Evolutionary conservation across 2,329 filamentous ascomycete species (phyloP), one percentile per base, ranked within the genome.

Genomic region (Trichoderma aggressivum): DNA sequence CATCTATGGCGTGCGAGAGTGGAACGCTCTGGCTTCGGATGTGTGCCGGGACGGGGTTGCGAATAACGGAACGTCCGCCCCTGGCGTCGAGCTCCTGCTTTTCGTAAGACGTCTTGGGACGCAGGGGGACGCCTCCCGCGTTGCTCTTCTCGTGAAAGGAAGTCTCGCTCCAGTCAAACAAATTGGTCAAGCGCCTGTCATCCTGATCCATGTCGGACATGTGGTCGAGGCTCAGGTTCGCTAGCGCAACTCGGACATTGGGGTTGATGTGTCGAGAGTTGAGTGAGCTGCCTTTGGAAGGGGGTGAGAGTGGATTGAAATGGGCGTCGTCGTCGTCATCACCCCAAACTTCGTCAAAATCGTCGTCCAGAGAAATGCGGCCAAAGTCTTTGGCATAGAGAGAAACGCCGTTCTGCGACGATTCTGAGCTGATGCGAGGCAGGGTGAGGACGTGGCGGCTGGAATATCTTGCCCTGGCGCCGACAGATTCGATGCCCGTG

Each of bases 1-100:
- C 86, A 78, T 86, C 91, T 73, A 75, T 81, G 76, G 94, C 92
- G 39, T 90, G 90, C 3, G 89, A 86, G 16, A 92, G 87, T 5
- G 92, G 92, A 2, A 95, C 92, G 79, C 92, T 95, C 79, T 94
- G 92, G 78, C 92, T 95, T 73, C 92, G 89, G 59, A 93, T 87
- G 78, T 95, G 92, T 69, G 89, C 86, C 16, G 88, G 89, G 71
- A 86, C 88, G n/a, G 91, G 90, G 2, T 91, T 91, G 34, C 92
- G 90, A 72, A 86, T 89, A 26, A 88, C 83, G 60, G 88, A 84
- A 65, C 92, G 89, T 73, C 92, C 92, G 61, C 91, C 91, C 80
- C 92, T 86, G 75, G 87, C 82, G 78, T 94, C 91, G 72, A 89
- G 82, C 75, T 92, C 88, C 75, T 93, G 92, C 80, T 94, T 94